These are phyloP conservation scores for Suillus brevipes DNA, from an alignment of 768 basidiomycete species.

Conservation along the genomic window DNA sequence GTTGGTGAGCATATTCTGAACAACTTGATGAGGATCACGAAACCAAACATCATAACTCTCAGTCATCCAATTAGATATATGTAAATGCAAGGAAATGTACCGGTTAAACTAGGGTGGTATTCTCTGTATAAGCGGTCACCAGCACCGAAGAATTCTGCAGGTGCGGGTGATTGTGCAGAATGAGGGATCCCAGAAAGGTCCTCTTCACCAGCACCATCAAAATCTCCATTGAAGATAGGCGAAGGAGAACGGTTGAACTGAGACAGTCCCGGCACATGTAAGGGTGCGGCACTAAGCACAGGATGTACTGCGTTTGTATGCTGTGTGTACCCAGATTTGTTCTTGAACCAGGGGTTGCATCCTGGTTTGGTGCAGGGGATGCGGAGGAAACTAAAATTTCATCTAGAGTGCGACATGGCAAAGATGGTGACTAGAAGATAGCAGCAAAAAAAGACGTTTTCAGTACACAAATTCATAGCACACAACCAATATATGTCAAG, in stretches of 20 bases:
- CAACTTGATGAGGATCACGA: slow-evolving; percentile 22
- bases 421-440: background rate
- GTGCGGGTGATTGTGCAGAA: background rate
- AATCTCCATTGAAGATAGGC: background rate
- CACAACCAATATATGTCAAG: background rate
- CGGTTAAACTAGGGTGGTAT: slow-evolving; percentile 7
- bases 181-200: too few relatives aligned
- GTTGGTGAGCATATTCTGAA: slow-evolving; percentile 24
- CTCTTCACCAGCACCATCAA: too few relatives aligned
- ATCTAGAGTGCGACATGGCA: slow-evolving; percentile 8
- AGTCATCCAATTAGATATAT: slow-evolving; percentile 25
- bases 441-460: too few relatives aligned
- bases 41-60: slow-evolving; percentile 26
- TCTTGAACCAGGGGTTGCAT: background rate
- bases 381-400: background rate
- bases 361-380: slow-evolving; percentile 4
- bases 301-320: background rate
- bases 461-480: too few relatives aligned
- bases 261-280: background rate
- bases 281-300: background rate
- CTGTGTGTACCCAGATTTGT: slow-evolving; percentile 3
- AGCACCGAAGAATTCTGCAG: background rate
- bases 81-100: background rate
- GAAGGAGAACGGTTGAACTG: background rate
- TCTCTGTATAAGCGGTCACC: slow-evolving; percentile 7